Conservation (phyloP, 805 yeast genomes). For the Candida boidinii region DNA sequence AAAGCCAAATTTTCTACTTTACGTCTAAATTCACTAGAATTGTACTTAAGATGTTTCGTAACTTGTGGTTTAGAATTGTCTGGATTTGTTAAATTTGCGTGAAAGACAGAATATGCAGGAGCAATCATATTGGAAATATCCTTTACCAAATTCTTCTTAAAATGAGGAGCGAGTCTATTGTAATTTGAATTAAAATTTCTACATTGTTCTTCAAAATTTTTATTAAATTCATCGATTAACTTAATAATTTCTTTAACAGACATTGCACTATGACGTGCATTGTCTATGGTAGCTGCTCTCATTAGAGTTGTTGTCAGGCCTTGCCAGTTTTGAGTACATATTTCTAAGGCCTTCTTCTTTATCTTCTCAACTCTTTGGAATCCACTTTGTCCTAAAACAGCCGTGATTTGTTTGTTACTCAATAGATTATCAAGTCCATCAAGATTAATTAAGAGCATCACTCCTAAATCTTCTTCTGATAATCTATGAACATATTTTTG, state of each 20-base stretch:
- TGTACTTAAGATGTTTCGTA: slow-evolving; percentile 63
- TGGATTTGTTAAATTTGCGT: slow-evolving; percentile 64
- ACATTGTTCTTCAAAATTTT: slow-evolving; percentile 71
- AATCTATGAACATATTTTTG: slow-evolving; percentile 38
- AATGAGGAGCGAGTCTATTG: slow-evolving; percentile 19
- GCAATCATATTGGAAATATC: slow-evolving; percentile 67
- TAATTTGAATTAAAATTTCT: slow-evolving; percentile 51
- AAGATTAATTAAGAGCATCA: slow-evolving; percentile 60
- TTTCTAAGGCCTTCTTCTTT: slow-evolving; percentile 63
- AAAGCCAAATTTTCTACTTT: slow-evolving; percentile 22
- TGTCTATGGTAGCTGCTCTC: slow-evolving; percentile 66
- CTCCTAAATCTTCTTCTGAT: slow-evolving; percentile 51
- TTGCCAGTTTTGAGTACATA: slow-evolving; percentile 75
- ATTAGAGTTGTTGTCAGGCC: slow-evolving; percentile 66
- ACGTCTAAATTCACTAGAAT: slow-evolving; percentile 29
- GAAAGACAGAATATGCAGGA: slow-evolving; percentile 80
- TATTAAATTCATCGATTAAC: slow-evolving; percentile 53
- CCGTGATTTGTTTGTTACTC: slow-evolving; percentile 35
- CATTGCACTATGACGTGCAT: slow-evolving; percentile 26
- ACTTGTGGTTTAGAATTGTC: slow-evolving; percentile 67
- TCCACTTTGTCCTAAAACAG: slow-evolving; percentile 52
- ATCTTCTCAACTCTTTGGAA: slow-evolving; percentile 55
- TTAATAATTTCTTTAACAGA: slow-evolving; percentile 82
- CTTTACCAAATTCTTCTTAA: slow-evolving; percentile 54
- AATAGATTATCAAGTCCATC: slow-evolving; percentile 68